Conservation (phyloP, 1,284 basidiomycete genomes). For the Austroboletus rostrupii region DNA sequence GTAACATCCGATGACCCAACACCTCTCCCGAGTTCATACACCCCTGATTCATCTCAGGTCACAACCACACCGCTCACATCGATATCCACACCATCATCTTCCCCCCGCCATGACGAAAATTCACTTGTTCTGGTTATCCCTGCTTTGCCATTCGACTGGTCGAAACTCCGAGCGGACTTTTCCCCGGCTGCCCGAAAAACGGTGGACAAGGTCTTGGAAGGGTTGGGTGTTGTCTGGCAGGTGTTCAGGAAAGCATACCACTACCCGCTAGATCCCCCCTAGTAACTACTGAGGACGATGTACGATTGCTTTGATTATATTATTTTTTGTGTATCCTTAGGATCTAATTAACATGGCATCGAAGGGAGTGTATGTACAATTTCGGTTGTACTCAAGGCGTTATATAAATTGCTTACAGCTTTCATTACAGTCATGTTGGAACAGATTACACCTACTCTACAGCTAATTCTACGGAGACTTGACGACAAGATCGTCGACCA, state of each 20-base stretch:
- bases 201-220: slow-evolving; percentile 33
- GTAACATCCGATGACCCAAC: slow-evolving; percentile 3
- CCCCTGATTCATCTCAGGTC: slow-evolving; percentile 9
- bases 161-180: slow-evolving; percentile 24
- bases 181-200: slow-evolving; percentile 22
- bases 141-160: slow-evolving; percentile 25
- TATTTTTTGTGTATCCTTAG: slow-evolving; percentile 15
- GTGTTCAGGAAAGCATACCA: slow-evolving; percentile 48
- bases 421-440: too few species aligned
- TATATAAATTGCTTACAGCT: too few species aligned
- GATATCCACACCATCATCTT: slow-evolving; percentile 15
- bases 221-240: slow-evolving; percentile 45
- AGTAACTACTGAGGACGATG: slow-evolving; percentile 4
- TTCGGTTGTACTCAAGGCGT: too few species aligned
- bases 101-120: slow-evolving; percentile 13
- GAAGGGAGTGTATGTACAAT: slow-evolving; percentile 6
- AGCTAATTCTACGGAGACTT: too few species aligned
- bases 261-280: slow-evolving; percentile 53
- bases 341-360: background rate
- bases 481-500: too few species aligned
- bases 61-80: slow-evolving; percentile 7
- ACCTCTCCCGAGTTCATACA: slow-evolving; percentile 2
- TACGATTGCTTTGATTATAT: slow-evolving; percentile 7
- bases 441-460: too few species aligned
- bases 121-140: slow-evolving; percentile 12